Percentiles rank a stretch among this genome's conserved stretches.
Evolutionary conservation across 2,329 filamentous ascomycete genomes (phyloP).

Genomic region (Pseudogymnoascus sp.): DNA sequence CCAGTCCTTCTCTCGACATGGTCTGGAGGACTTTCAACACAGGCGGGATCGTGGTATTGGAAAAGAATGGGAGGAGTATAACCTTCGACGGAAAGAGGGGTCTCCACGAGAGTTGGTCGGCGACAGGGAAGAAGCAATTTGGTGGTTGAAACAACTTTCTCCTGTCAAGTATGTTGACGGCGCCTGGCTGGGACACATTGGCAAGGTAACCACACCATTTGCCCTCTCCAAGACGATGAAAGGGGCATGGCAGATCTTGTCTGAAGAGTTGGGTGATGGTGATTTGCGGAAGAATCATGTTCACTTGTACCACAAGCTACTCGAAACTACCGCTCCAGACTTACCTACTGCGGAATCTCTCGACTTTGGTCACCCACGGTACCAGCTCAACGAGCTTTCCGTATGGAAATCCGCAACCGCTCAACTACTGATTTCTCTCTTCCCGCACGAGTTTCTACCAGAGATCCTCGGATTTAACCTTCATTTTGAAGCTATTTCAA

Average conservation of each 20-base stretch:
- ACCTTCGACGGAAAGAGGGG: slow-evolving; percentile 25
- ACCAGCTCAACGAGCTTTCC: slow-evolving; percentile 14
- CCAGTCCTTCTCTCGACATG: slow-evolving; percentile 25
- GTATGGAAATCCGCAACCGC: slow-evolving; percentile 38
- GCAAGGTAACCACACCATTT: slow-evolving; percentile 39
- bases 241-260: slow-evolving; percentile 41
- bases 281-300: slow-evolving; percentile 41
- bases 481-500: slow-evolving; percentile 37
- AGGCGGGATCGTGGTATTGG: slow-evolving; percentile 27
- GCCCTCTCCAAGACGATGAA: slow-evolving; percentile 33
- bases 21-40: slow-evolving; percentile 28
- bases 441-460: slow-evolving; percentile 41
- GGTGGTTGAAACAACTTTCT: slow-evolving; percentile 34
- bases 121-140: slow-evolving; percentile 30
- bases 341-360: slow-evolving; percentile 14
- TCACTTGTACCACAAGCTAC: slow-evolving; percentile 26
- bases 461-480: slow-evolving; percentile 46
- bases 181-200: slow-evolving; percentile 40
- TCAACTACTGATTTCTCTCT: slow-evolving; percentile 41
- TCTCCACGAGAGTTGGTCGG: slow-evolving; percentile 31
- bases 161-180: slow-evolving; percentile 43
- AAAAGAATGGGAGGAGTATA: slow-evolving; percentile 26
- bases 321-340: slow-evolving; percentile 25
- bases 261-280: slow-evolving; percentile 45
- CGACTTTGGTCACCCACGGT: slow-evolving; percentile 16